These are phyloP conservation scores for Backusella tuberculispora DNA, from an alignment of 192 early-diverging fungal genomes.

Conservation along the genomic window DNA sequence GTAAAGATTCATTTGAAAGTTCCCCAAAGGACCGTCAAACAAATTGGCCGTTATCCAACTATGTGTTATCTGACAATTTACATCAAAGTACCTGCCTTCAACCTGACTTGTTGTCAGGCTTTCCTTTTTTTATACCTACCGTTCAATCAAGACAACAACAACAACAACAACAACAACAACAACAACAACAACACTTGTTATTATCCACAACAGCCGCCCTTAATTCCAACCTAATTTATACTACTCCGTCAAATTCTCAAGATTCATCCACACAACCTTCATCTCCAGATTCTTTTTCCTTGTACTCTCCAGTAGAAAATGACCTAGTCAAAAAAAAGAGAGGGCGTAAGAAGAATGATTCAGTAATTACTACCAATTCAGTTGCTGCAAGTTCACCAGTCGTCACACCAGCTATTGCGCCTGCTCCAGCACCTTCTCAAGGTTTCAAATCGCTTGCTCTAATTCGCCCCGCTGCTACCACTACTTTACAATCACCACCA, in stretches of 20 bases:
- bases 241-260: background rate
- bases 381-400: background rate
- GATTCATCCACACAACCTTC: background rate
- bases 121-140: background rate
- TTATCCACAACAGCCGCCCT: background rate
- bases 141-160: background rate
- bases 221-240: background rate
- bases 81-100: background rate
- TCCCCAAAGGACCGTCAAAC: background rate
- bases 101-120: background rate
- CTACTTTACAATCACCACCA: background rate
- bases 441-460: background rate
- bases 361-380: background rate
- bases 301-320: background rate
- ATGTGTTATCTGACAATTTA: background rate
- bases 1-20: conserved; percentile 9
- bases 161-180: no score
- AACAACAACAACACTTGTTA: background rate
- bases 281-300: background rate
- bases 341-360: background rate
- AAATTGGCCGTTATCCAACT: background rate
- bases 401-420: background rate
- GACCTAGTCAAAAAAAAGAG: background rate
- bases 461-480: background rate
- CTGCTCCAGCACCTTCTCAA: background rate